Evolutionary conservation across 2,329 filamentous ascomycete genomes (phyloP).

Genomic region (Fusarium annulatum): DNA sequence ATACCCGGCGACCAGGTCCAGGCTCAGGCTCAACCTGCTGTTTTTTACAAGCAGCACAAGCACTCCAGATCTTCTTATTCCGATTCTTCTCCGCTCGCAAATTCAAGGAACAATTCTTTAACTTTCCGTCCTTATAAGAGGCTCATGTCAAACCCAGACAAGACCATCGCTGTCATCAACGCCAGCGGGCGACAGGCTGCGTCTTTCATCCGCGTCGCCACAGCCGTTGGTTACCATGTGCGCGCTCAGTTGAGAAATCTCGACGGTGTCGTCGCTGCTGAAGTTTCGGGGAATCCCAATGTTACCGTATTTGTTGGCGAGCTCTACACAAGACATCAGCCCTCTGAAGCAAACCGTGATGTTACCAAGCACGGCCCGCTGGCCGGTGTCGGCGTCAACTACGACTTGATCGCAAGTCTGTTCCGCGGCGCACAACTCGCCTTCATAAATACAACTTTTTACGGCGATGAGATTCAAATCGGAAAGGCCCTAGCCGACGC

Average conservation of each 20-base stretch:
- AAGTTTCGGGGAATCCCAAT: constrained; percentile 84
- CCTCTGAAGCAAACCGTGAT: constrained; percentile 63
- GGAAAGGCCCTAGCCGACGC: constrained; percentile 90
- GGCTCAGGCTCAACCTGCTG: constrained; percentile 34
- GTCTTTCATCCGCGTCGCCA: constrained; percentile 92
- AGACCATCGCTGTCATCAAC: constrained; percentile 95
- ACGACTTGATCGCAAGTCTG: constrained; percentile 77
- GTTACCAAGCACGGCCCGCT: constrained; percentile 77
- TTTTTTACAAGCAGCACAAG: constrained; percentile 62
- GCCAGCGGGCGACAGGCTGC: constrained; percentile 95
- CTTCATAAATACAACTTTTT: constrained; percentile 98
- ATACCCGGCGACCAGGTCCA: constrained; percentile 50
- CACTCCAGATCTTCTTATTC: constrained; percentile 72
- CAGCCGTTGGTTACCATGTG: constrained; percentile 92
- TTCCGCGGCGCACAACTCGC: constrained; percentile 88
- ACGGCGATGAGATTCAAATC: constrained; percentile 92
- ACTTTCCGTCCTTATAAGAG: constrained; percentile 71
- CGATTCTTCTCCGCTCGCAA: constrained; percentile 65
- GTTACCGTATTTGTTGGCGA: constrained; percentile 74
- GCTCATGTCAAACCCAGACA: constrained; percentile 69
- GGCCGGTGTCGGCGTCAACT: constrained; percentile 74
- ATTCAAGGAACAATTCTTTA: constrained; percentile 68
- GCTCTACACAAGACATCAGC: constrained; percentile 67
- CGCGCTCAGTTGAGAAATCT: constrained; percentile 90
- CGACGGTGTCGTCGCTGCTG: constrained; percentile 87